Conservation (phyloP, 2,329 filamentous ascomycete genomes). For the Fusarium caatingaense region DNA sequence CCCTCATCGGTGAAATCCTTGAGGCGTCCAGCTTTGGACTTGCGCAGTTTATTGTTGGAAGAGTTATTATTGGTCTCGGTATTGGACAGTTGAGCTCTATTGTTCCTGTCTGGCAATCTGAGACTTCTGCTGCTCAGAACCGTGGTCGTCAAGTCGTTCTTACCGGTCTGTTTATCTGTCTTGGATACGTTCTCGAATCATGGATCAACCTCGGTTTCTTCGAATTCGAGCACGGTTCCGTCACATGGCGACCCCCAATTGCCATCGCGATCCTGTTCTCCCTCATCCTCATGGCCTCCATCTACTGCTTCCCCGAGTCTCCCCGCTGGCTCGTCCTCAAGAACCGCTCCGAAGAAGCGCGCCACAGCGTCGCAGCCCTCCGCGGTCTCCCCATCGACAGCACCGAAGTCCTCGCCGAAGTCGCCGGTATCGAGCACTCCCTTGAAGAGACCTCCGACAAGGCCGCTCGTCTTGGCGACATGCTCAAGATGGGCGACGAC, state of each 20-base stretch:
- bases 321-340: slow-evolving; percentile 53
- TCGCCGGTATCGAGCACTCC: slow-evolving; percentile 60
- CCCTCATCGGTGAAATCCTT: slow-evolving; percentile 63
- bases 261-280: slow-evolving; percentile 51
- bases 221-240: slow-evolving; percentile 34
- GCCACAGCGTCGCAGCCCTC: slow-evolving; percentile 52
- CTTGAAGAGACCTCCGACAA: slow-evolving; percentile 56
- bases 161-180: slow-evolving; percentile 63
- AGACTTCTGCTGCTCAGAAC: slow-evolving; percentile 61
- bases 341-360: slow-evolving; percentile 48
- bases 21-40: slow-evolving; percentile 62
- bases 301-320: slow-evolving; percentile 53
- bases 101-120: slow-evolving; percentile 66
- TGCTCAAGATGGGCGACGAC: slow-evolving; percentile 62
- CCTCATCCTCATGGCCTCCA: slow-evolving; percentile 48
- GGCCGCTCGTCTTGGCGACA: slow-evolving; percentile 54
- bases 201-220: slow-evolving; percentile 61
- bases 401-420: slow-evolving; percentile 54
- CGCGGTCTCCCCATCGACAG: slow-evolving; percentile 53
- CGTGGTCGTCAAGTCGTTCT: slow-evolving; percentile 61
- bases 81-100: slow-evolving; percentile 65
- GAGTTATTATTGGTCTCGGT: slow-evolving; percentile 64
- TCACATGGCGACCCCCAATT: slow-evolving; percentile 55
- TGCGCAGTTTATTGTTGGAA: slow-evolving; percentile 53
- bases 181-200: slow-evolving; percentile 54